phyloP scores from a whole-genome alignment of 1,284 basidiomycete genomes.

The Abortiporus biennis region DNA sequence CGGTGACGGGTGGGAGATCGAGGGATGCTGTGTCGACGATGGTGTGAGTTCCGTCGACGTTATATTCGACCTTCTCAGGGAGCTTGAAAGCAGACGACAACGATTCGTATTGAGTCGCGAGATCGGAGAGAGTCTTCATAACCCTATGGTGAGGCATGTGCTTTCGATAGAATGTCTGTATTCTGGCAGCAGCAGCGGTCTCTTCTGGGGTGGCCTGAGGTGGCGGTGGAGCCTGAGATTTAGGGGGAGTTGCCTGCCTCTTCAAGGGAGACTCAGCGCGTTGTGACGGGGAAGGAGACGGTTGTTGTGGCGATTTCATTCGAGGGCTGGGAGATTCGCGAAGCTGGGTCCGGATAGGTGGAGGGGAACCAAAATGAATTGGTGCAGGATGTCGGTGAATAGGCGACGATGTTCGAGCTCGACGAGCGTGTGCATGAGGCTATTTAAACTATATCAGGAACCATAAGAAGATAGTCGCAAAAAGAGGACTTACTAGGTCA shows the following conservation, averaged over 20 bases:
- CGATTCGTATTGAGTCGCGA: conserved; percentile 18
- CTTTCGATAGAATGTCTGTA: conserved; percentile 21
- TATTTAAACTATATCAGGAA: not conserved
- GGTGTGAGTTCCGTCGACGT: not conserved
- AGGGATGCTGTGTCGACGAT: conserved; percentile 10
- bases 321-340: not conserved
- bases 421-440: not conserved
- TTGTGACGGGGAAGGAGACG: not conserved
- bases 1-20: conserved; percentile 10
- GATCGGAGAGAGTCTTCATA: conserved; percentile 15
- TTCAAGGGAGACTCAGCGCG: too few relatives aligned
- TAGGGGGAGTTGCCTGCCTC: too few relatives aligned
- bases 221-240: conserved; percentile 1
- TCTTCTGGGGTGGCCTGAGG: conserved; percentile 11
- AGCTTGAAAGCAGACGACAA: conserved; percentile 18
- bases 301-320: not conserved
- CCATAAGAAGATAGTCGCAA: not conserved
- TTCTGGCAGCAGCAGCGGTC: conserved; percentile 20
- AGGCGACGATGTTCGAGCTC: conserved; percentile 14
- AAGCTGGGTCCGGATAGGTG: conserved; percentile 6
- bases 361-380: too few relatives aligned
- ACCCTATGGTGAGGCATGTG: conserved; percentile 14
- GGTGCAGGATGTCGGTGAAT: conserved; percentile 4
- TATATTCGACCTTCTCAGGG: conserved; percentile 21
- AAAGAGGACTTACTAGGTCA: conserved; percentile 6